Conservation (phyloP, 148 eudicot species). For the Amaranthus hypochondriacus region DNA sequence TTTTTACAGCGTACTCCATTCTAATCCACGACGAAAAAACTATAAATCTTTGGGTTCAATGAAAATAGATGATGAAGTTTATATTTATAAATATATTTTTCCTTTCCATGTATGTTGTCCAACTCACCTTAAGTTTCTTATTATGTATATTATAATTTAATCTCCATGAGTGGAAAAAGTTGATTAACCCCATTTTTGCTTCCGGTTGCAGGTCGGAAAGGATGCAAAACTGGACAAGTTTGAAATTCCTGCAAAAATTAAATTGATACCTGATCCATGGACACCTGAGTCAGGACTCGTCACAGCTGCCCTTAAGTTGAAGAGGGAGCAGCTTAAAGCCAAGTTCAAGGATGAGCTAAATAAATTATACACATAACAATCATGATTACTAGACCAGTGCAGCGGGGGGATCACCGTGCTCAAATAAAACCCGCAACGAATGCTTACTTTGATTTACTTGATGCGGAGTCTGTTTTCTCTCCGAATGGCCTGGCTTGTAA, state of each 20-base stretch:
- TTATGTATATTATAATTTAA: too few relatives aligned
- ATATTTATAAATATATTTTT: too few relatives aligned
- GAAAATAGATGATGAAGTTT: too few relatives aligned
- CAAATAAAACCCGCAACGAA: too few relatives aligned
- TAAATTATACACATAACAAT: slow-evolving; percentile 50
- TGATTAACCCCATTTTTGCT: not conserved
- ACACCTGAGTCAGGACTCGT: slow-evolving; percentile 93
- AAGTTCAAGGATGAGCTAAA: slow-evolving; percentile 71
- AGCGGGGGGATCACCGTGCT: too few relatives aligned
- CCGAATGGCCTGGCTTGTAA: not conserved
- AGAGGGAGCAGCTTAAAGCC: slow-evolving; percentile 84
- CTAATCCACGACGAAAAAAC: too few relatives aligned
- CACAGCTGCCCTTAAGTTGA: slow-evolving; percentile 84
- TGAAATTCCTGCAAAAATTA: slow-evolving; percentile 76
- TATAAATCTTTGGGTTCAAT: too few relatives aligned
- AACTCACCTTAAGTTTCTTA: too few relatives aligned
- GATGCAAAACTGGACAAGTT: slow-evolving; percentile 69
- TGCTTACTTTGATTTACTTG: not conserved
- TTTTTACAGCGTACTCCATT: too few relatives aligned
- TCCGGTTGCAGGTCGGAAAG: slow-evolving; percentile 56
- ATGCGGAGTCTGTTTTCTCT: not conserved
- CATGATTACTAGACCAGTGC: not conserved
- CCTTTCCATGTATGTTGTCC: too few relatives aligned
- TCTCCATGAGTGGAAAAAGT: too few relatives aligned
- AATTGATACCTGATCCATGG: slow-evolving; percentile 77